Conservation (phyloP, 2,329 filamentous ascomycete species). For the Ramularia collo-cygni region DNA sequence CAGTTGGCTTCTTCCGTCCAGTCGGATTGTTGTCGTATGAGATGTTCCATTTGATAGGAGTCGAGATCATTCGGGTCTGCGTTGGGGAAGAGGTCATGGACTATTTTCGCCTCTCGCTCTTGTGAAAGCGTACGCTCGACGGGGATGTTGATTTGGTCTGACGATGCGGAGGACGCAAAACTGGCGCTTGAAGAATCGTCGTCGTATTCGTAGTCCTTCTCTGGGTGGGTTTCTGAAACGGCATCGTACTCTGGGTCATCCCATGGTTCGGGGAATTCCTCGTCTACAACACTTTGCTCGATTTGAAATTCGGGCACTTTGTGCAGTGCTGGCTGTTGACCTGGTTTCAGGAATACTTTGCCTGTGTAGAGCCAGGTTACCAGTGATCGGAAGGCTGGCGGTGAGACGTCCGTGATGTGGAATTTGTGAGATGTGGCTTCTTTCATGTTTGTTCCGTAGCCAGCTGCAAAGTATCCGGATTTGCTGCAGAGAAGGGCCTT, state of each 20-base stretch:
- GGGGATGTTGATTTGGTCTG: background rate
- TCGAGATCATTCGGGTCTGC: slow-evolving; percentile 1
- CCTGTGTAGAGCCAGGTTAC: slow-evolving; percentile 6
- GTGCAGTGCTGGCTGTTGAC: background rate
- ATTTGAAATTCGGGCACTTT: background rate
- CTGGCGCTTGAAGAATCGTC: background rate
- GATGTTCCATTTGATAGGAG: slow-evolving; percentile 3
- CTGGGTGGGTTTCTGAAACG: background rate
- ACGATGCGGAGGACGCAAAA: background rate
- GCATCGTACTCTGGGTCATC: background rate
- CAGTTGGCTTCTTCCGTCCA: background rate
- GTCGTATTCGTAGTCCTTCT: slow-evolving; percentile 1
- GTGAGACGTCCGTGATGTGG: slow-evolving; percentile 1
- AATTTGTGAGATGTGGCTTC: slow-evolving; percentile 2
- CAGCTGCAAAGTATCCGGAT: slow-evolving; percentile 4
- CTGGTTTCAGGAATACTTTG: slow-evolving; percentile 3
- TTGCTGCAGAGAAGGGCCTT: slow-evolving; percentile 5
- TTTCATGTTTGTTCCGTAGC: slow-evolving; percentile 3
- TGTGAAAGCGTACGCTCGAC: too few relatives aligned
- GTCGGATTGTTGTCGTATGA: background rate
- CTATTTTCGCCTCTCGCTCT: background rate
- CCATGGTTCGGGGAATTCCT: background rate
- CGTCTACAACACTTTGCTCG: background rate
- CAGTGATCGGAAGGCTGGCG: background rate
- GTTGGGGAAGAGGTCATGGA: background rate